These are phyloP conservation scores for Didymellaceae sp. DNA, from an alignment of 2,329 filamentous ascomycete species.

Conservation along the genomic window DNA sequence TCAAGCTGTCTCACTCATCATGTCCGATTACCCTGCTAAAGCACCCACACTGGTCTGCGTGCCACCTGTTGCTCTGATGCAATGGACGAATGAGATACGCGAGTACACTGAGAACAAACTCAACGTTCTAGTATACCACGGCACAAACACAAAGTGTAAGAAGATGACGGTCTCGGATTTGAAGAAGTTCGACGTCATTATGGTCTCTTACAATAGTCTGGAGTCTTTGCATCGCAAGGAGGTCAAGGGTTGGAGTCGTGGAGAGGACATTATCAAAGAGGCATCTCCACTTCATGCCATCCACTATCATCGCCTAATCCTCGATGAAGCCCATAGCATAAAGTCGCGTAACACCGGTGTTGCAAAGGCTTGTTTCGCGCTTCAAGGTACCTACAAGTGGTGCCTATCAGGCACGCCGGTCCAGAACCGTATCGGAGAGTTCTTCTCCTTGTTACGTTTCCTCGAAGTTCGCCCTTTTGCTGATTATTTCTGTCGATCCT, in stretches of 20 bases:
- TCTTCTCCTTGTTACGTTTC: constrained; percentile 93
- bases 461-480: constrained; percentile 88
- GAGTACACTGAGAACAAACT: constrained; percentile 84
- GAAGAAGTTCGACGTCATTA: constrained; percentile 86
- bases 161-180: constrained; percentile 75
- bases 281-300: constrained; percentile 79
- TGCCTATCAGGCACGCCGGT: constrained; percentile 94
- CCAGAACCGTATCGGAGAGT: constrained; percentile 96
- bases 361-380: constrained; percentile 91
- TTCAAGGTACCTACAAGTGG: constrained; percentile 90
- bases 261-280: constrained; percentile 81
- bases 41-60: constrained; percentile 86
- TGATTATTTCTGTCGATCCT: constrained; percentile 91
- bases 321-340: constrained; percentile 96
- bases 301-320: constrained; percentile 85
- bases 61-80: constrained; percentile 92
- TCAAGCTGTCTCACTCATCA: constrained; percentile 94
- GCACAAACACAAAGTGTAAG: constrained; percentile 84
- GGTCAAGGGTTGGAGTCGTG: constrained; percentile 84
- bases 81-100: constrained; percentile 72
- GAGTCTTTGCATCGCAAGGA: constrained; percentile 94
- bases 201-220: constrained; percentile 93
- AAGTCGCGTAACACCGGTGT: constrained; percentile 89
- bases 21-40: constrained; percentile 92
- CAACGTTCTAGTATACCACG: constrained; percentile 90